phyloP scores from a whole-genome alignment of 345 rosid species.

The Citrus mangshanensis region DNA sequence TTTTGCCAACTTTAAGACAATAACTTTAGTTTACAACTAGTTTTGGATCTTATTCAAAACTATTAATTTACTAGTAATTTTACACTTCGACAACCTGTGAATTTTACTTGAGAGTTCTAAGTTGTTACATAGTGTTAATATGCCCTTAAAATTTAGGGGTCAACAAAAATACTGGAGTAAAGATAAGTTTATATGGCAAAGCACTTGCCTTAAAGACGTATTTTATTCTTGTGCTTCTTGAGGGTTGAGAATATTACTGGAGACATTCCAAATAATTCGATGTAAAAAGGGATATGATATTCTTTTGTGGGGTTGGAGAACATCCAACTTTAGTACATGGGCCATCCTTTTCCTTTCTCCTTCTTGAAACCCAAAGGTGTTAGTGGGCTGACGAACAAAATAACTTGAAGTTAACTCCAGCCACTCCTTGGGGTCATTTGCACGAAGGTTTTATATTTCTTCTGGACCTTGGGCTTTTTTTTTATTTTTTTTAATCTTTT shows the following conservation, averaged over 20 bases:
- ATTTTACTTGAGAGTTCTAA: neutral
- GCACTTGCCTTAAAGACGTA: neutral
- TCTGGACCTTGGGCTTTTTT: neutral
- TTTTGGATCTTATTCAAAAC: neutral
- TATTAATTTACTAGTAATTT: neutral
- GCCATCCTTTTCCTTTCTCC: neutral
- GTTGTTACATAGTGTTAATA: neutral
- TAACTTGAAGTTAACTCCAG: neutral
- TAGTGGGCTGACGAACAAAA: neutral
- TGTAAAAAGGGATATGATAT: neutral
- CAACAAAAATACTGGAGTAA: neutral
- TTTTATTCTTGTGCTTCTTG: no score
- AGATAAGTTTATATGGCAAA: neutral
- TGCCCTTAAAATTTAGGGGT: neutral
- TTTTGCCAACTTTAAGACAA: neutral
- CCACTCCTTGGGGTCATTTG: neutral
- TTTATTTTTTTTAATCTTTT: neutral
- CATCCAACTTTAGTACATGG: neutral
- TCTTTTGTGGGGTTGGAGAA: neutral
- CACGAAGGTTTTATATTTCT: neutral
- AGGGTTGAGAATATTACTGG: neutral
- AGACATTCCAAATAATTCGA: neutral
- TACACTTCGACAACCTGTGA: neutral
- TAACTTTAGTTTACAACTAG: neutral
- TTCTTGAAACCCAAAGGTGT: neutral